phyloP scores from a whole-genome alignment of 768 basidiomycete species.

The Panellus pusillus region DNA sequence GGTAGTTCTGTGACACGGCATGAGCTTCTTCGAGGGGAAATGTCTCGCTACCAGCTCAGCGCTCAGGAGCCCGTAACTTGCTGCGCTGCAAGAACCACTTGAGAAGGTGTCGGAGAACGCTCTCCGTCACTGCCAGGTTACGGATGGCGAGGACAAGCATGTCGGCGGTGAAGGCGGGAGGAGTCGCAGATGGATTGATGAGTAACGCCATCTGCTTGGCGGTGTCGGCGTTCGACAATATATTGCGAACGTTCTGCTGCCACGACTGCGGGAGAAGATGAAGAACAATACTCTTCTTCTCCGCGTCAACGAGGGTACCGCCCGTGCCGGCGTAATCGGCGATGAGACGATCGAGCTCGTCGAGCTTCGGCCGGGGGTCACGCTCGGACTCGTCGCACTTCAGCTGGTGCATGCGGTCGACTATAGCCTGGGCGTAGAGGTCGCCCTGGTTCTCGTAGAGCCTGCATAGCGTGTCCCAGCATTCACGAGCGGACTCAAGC shows the following conservation, averaged over 20 bases:
- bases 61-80: too few species aligned
- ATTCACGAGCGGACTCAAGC: not conserved
- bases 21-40: too few species aligned
- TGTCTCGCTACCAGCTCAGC: too few species aligned
- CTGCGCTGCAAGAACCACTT: too few species aligned
- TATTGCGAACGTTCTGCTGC: not conserved
- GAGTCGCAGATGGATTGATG: not conserved
- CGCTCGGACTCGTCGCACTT: not conserved
- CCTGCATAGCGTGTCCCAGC: not conserved
- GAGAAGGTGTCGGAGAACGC: conserved; percentile 20
- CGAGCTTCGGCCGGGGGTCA: not conserved
- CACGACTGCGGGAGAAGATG: not conserved
- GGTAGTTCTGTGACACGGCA: too few species aligned
- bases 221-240: not conserved
- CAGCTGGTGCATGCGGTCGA: not conserved
- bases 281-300: not conserved
- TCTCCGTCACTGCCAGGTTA: too few species aligned
- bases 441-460: not conserved
- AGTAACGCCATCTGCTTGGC: not conserved
- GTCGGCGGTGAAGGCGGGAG: not conserved
- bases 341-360: not conserved
- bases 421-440: not conserved
- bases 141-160: too few species aligned
- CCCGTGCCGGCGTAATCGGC: too few species aligned
- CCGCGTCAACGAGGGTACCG: too few species aligned